Percentiles rank a stretch among this genome's conserved stretches.
These are phyloP conservation scores for Dothidotthia symphoricarpi DNA, from an alignment of 2,329 filamentous ascomycete species.

Conservation along the genomic window DNA sequence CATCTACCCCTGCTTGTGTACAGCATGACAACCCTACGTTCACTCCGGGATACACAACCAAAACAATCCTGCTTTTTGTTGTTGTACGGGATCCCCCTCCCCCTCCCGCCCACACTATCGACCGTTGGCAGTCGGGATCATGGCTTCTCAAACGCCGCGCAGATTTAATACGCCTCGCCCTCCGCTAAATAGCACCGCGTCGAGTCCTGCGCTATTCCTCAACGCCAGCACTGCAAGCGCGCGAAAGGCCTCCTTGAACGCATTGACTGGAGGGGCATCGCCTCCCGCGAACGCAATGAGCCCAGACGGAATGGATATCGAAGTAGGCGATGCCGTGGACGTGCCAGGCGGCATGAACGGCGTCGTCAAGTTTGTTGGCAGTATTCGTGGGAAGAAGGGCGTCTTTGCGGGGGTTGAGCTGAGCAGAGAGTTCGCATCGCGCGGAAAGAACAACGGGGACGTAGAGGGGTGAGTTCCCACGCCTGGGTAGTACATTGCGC, in stretches of 20 bases:
- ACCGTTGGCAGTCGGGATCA: constrained; percentile 8
- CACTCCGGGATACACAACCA: no score
- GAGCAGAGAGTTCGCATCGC: constrained; percentile 71
- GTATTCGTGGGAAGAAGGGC: constrained; percentile 84
- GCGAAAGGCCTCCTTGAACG: constrained; percentile 70
- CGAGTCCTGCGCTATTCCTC: constrained; percentile 45
- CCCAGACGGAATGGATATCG: constrained; percentile 54
- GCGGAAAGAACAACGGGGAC: constrained; percentile 94
- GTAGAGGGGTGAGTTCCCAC: constrained; percentile 76
- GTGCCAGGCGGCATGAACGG: constrained; percentile 93
- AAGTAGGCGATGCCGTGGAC: constrained; percentile 80
- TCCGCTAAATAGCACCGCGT: constrained; percentile 43
- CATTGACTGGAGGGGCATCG: constrained; percentile 57
- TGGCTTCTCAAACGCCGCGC: constrained; percentile 47
- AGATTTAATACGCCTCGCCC: constrained; percentile 41
- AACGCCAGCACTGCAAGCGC: constrained; percentile 51
- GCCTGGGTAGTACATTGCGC: background rate
- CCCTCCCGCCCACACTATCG: no score
- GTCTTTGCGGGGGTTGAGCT: constrained; percentile 92
- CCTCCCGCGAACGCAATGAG: constrained; percentile 46
- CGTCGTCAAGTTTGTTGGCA: constrained; percentile 82
- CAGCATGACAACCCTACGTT: no score
- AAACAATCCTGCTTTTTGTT: no score
- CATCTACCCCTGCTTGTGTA: no score
- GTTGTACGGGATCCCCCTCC: no score